Conservation (phyloP, 345 rosid genomes). For the Balakata baccata region DNA sequence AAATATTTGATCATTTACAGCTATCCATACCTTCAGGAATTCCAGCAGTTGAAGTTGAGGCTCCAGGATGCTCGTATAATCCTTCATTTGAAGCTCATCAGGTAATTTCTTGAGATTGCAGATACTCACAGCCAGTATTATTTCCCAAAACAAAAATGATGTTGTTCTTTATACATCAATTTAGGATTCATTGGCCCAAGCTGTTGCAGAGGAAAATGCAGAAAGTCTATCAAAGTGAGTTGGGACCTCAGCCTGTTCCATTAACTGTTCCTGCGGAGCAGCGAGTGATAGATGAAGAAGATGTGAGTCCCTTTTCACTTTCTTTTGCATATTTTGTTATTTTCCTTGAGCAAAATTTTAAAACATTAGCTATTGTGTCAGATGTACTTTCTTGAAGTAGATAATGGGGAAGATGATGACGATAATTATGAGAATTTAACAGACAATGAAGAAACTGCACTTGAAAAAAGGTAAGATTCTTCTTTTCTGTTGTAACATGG, state of each 20-base stretch:
- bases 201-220: constrained; percentile 95
- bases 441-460: constrained; percentile 33
- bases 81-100: constrained; percentile 57
- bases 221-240: constrained; percentile 66
- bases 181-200: constrained; percentile 47
- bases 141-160: background rate
- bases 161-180: constrained; percentile 12
- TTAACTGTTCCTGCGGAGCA: constrained; percentile 51
- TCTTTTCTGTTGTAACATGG: background rate
- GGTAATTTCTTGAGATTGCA: constrained; percentile 32
- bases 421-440: constrained; percentile 31
- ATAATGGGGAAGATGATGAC: constrained; percentile 52
- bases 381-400: constrained; percentile 79
- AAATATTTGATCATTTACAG: constrained; percentile 23
- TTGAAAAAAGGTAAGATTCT: constrained; percentile 46
- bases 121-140: background rate
- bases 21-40: constrained; percentile 51
- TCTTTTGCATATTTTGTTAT: background rate
- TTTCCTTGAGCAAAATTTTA: constrained; percentile 7
- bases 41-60: constrained; percentile 93
- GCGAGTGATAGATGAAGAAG: constrained; percentile 58
- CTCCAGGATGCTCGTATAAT: constrained; percentile 75
- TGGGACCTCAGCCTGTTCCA: constrained; percentile 92
- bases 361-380: constrained; percentile 26
- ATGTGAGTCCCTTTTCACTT: constrained; percentile 39